Percentiles rank a stretch among this genome's conserved stretches.
phyloP scores from a whole-genome alignment of 83 land plant species.

The Picea abies region DNA sequence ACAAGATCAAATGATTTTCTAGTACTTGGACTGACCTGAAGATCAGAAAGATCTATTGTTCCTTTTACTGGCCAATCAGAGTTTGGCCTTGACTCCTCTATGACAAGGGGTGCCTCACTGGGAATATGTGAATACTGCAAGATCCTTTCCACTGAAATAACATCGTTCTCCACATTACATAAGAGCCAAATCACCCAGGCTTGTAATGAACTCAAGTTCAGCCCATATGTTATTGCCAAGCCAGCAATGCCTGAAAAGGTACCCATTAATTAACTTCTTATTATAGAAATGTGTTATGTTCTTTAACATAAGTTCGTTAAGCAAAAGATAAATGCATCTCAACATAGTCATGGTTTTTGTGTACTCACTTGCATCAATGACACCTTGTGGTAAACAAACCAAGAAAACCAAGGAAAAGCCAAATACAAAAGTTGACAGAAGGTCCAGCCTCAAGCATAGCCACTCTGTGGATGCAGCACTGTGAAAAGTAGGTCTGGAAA shows the following conservation, averaged over 20 bases:
- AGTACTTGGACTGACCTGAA: too few species aligned
- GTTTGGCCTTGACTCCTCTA: slow-evolving; percentile 32
- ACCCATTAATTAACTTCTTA: too few species aligned
- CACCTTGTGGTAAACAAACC: slow-evolving; percentile 48
- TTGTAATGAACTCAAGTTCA: slow-evolving; percentile 52
- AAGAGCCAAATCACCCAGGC: slow-evolving; percentile 56
- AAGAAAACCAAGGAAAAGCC: slow-evolving; percentile 54
- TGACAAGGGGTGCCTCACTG: slow-evolving; percentile 74
- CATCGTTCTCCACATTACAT: slow-evolving; percentile 67
- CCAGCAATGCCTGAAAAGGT: too few species aligned
- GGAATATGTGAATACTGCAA: slow-evolving; percentile 63
- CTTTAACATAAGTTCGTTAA: too few species aligned
- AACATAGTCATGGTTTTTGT: too few species aligned
- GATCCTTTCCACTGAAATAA: slow-evolving; percentile 84
- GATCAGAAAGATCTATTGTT: slow-evolving; percentile 28
- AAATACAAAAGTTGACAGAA: slow-evolving; percentile 61
- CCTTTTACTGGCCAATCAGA: slow-evolving; percentile 48
- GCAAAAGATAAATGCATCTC: too few species aligned
- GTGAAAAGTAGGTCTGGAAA: slow-evolving; percentile 57
- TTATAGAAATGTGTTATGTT: too few species aligned
- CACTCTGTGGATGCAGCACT: slow-evolving; percentile 67
- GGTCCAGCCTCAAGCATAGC: slow-evolving; percentile 69
- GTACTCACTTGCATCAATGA: slow-evolving; percentile 74
- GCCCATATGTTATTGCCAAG: slow-evolving; percentile 78
- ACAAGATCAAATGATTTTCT: too few species aligned